Percentiles rank a stretch among this genome's conserved stretches.
Conservation (phyloP, 2,329 filamentous ascomycete genomes). For the Exophiala viscosa region DNA sequence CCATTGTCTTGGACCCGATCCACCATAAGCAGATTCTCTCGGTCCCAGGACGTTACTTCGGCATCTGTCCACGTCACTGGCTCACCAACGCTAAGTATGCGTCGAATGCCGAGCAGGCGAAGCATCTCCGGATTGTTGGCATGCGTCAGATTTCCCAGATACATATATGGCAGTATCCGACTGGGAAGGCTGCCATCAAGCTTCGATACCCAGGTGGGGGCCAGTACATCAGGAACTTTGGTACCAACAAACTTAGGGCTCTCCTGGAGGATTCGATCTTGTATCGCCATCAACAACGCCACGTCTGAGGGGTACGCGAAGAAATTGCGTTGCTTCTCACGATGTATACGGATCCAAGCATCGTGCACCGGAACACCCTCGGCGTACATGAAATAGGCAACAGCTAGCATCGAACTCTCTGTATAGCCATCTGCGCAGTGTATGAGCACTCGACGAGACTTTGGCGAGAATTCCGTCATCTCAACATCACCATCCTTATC, state of each 20-base stretch:
- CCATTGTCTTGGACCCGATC: slow-evolving; percentile 93
- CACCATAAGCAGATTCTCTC: slow-evolving; percentile 74
- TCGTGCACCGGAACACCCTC: slow-evolving; percentile 75
- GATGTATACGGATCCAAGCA: slow-evolving; percentile 84
- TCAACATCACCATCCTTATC: slow-evolving; percentile 56
- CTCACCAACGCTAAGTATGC: slow-evolving; percentile 90
- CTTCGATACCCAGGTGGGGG: slow-evolving; percentile 75
- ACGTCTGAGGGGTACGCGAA: slow-evolving; percentile 95
- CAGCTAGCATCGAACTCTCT: slow-evolving; percentile 80
- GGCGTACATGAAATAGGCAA: slow-evolving; percentile 92
- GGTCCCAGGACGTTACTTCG: slow-evolving; percentile 67
- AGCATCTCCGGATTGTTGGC: slow-evolving; percentile 90
- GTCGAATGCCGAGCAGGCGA: slow-evolving; percentile 72
- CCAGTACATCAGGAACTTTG: slow-evolving; percentile 26
- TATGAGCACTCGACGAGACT: slow-evolving; percentile 70
- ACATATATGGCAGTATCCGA: slow-evolving; percentile 87
- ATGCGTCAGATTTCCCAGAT: slow-evolving; percentile 87
- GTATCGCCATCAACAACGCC: slow-evolving; percentile 70
- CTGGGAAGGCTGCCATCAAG: slow-evolving; percentile 91
- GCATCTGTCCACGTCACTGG: slow-evolving; percentile 74
- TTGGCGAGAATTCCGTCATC: slow-evolving; percentile 43
- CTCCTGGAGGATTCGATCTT: slow-evolving; percentile 68
- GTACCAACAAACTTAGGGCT: slow-evolving; percentile 52
- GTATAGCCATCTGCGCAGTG: slow-evolving; percentile 97
- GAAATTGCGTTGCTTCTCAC: slow-evolving; percentile 79